These are phyloP conservation scores for Neoscytalidium dimidiatum DNA, from an alignment of 2,329 filamentous ascomycete genomes.

Conservation along the genomic window DNA sequence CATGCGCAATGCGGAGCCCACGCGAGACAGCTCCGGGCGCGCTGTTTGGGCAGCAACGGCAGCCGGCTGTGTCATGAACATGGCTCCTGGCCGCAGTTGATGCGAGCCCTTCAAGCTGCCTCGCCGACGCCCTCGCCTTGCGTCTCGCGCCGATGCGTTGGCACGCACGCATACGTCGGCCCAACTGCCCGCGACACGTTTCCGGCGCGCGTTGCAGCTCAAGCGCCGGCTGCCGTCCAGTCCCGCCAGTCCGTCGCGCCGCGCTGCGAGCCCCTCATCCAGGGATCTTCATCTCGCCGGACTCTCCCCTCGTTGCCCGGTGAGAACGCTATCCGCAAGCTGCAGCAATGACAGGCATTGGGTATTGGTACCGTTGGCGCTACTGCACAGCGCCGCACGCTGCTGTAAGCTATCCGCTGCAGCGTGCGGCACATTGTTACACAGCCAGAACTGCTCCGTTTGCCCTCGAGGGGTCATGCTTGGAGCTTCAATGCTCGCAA, in stretches of 20 bases:
- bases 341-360: background rate
- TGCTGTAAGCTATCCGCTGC: background rate
- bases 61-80: background rate
- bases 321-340: background rate
- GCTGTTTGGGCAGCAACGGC: slow-evolving; percentile 1
- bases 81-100: too few species aligned
- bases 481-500: background rate
- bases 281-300: background rate
- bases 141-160: slow-evolving; percentile 11
- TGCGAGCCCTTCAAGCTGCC: too few species aligned
- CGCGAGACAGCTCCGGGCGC: background rate
- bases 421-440: background rate
- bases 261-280: background rate
- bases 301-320: background rate
- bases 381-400: slow-evolving; percentile 1
- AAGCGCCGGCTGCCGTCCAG: background rate
- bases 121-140: background rate
- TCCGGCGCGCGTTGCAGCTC: slow-evolving; percentile 4
- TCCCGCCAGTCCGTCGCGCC: background rate
- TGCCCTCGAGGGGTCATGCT: background rate
- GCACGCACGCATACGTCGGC: slow-evolving; percentile 9
- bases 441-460: background rate
- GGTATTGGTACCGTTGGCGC: background rate
- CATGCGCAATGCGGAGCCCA: slow-evolving; percentile 9
- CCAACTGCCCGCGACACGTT: background rate